Base-by-base conservation (phyloP, 768 basidiomycete genomes). In the Hericium erinaceus region DNA sequence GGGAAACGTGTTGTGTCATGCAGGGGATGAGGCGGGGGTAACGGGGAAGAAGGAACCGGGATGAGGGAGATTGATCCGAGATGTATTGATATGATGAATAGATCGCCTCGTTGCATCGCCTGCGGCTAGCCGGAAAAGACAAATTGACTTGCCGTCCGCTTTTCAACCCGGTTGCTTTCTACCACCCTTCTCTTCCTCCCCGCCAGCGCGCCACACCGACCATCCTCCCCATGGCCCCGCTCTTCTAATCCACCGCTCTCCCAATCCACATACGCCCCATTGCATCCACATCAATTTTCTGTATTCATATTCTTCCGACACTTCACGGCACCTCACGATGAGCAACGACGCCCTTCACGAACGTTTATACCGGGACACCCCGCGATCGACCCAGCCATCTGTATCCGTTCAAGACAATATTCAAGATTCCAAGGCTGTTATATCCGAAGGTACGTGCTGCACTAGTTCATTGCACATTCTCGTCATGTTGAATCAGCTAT, bases 321-420 rank as follows among this genome's bases (percentile, higher is more conserved):
- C 15, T 24, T 52, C 18, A 33, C 18, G 22, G 49, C 41, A 15
- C 22, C 5, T 48, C 54, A 60, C 59, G 26, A 62, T 61, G 59
- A 52, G 33, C 39, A 54, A 61, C 59, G 50, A 61, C 50, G 10
- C 54, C n/a, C 16, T 12, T 41, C 61, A 58, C 59, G 61, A 61
- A 41, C 41, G 18, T 7, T 3, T 24, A 41, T 22, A 24, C 26
- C 56, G 18, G 48, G 54, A 54, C 51, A 57, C 48, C 13, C 39
- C 28, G 44, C 10, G 49, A 40, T 44, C 55, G 15, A 48, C 61
- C 39, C 44, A 51, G 28, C 39, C 56, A 44, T 57, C 54, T 16
- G 48, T 52, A 20, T 9, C 50, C 22, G 33, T 53, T 12, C 52
- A 53, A 53, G 39, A 38, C 16, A 18, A 24, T 18, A 22, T 20